Percentiles rank a stretch among this genome's conserved stretches.
Evolutionary conservation across 2,329 filamentous ascomycete species (phyloP).

Genomic region (Penicillium sp.): DNA sequence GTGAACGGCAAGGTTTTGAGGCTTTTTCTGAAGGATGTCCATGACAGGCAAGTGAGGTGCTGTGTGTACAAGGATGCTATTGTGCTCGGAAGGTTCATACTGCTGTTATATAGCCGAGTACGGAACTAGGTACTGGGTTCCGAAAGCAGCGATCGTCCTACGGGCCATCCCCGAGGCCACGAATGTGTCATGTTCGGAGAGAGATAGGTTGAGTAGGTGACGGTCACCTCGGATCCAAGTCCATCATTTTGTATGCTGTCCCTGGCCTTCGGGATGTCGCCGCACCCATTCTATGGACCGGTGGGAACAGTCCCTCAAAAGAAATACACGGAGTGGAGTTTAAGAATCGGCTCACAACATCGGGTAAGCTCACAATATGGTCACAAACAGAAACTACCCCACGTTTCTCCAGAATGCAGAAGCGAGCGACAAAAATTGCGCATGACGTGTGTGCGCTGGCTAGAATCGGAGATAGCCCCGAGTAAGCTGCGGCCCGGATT

Average conservation of each 20-base stretch:
- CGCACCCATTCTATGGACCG: background rate
- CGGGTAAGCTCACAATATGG: background rate
- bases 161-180: background rate
- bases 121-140: background rate
- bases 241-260: background rate
- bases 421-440: background rate
- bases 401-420: background rate
- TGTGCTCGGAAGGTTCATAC: background rate
- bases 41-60: conserved; percentile 13
- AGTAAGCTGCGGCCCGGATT: background rate
- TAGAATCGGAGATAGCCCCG: conserved; percentile 8
- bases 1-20: conserved; percentile 25
- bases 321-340: background rate
- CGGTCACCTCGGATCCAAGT: background rate
- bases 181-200: background rate
- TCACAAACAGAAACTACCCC: conserved; percentile 1
- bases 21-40: conserved; percentile 22
- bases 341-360: background rate
- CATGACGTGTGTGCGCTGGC: background rate
- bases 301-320: background rate
- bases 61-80: background rate
- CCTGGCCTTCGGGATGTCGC: background rate
- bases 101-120: conserved; percentile 3
- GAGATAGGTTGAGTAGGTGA: background rate
- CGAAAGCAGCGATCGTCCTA: background rate